phyloP scores from a whole-genome alignment of 2,329 filamentous ascomycete species.

The Colletotrichum limetticola region DNA sequence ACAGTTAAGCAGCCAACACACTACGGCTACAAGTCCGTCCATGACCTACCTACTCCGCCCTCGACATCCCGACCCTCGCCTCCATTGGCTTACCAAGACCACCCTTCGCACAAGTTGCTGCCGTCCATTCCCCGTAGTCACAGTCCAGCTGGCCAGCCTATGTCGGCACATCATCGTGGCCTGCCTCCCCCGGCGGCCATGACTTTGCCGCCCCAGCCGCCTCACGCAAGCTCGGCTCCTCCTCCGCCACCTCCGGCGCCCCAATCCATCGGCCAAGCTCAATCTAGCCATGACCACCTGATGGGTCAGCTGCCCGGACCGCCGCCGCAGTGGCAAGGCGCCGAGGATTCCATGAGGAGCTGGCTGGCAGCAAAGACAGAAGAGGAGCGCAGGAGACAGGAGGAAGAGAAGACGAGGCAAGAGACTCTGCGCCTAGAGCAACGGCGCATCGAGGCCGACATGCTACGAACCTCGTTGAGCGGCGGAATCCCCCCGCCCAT shows the following conservation, averaged over 20 bases:
- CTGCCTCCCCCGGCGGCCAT: conserved; percentile 76
- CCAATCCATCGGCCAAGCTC: conserved; percentile 40
- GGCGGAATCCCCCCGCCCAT: conserved; percentile 79
- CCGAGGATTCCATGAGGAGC: conserved; percentile 76
- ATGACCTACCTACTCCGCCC: conserved; percentile 71
- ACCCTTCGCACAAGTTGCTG: conserved; percentile 51
- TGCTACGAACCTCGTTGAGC: conserved; percentile 74
- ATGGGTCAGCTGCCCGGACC: conserved; percentile 69
- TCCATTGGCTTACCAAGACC: conserved; percentile 61
- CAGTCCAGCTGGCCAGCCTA: conserved; percentile 64
- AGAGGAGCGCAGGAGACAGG: conserved; percentile 78
- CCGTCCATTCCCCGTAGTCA: conserved; percentile 53
- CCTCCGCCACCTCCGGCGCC: conserved; percentile 34
- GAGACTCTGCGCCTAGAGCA: conserved; percentile 77
- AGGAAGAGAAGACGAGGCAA: conserved; percentile 76
- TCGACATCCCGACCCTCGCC: conserved; percentile 65
- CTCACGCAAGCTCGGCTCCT: conserved; percentile 37
- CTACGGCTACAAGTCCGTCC: conserved; percentile 69
- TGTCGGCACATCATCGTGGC: conserved; percentile 77
- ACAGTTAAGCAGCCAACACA: conserved; percentile 69
- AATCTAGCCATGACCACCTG: conserved; percentile 52
- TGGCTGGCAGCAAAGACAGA: conserved; percentile 79
- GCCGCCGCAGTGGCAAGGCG: conserved; percentile 73
- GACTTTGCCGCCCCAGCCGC: conserved; percentile 64
- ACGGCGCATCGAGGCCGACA: conserved; percentile 77